A percentile compares a stretch with the other conserved stretches of the same genome.
phyloP scores from a whole-genome alignment of 352 stramenopile species.

The Phytophthora multivora region DNA sequence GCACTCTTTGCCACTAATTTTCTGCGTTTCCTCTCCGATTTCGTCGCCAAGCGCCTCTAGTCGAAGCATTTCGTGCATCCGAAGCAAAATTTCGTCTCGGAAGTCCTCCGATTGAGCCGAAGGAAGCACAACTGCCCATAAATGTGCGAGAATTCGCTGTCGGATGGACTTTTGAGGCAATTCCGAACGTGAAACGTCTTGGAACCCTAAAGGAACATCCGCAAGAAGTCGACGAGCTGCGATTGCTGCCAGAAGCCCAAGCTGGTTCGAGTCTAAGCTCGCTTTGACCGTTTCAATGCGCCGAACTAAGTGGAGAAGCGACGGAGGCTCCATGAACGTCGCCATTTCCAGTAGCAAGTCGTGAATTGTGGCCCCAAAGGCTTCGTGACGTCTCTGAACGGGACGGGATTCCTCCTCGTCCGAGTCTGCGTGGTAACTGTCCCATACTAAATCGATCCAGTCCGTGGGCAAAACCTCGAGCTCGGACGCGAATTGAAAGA shows the following conservation, averaged over 20 bases:
- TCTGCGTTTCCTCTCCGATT: not conserved
- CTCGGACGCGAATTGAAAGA: constrained; percentile 65
- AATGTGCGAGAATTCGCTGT: constrained; percentile 42
- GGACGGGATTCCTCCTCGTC: constrained; percentile 5
- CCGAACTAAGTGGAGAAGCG: constrained; percentile 39
- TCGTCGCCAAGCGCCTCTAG: constrained; percentile 19
- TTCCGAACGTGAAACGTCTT: not conserved
- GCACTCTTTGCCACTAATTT: not conserved
- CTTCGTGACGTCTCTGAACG: constrained; percentile 50
- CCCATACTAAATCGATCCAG: constrained; percentile 65
- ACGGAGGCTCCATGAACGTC: constrained; percentile 44
- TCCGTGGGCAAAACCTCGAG: constrained; percentile 34
- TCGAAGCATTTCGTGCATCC: constrained; percentile 44
- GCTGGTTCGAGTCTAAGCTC: constrained; percentile 35
- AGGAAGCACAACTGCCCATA: constrained; percentile 44
- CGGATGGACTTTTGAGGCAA: constrained; percentile 20
- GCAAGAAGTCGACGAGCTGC: constrained; percentile 27
- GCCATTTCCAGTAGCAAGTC: constrained; percentile 62
- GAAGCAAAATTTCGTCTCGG: constrained; percentile 38
- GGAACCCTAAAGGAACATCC: not conserved
- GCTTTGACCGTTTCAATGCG: constrained; percentile 26
- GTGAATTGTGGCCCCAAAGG: constrained; percentile 44
- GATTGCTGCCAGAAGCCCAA: constrained; percentile 40
- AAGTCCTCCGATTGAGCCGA: constrained; percentile 19
- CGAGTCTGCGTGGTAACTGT: constrained; percentile 42